Percentiles rank a stretch among this genome's conserved stretches.
These are phyloP conservation scores for Pholiota conissans DNA, from an alignment of 768 basidiomycete genomes.

Conservation along the genomic window DNA sequence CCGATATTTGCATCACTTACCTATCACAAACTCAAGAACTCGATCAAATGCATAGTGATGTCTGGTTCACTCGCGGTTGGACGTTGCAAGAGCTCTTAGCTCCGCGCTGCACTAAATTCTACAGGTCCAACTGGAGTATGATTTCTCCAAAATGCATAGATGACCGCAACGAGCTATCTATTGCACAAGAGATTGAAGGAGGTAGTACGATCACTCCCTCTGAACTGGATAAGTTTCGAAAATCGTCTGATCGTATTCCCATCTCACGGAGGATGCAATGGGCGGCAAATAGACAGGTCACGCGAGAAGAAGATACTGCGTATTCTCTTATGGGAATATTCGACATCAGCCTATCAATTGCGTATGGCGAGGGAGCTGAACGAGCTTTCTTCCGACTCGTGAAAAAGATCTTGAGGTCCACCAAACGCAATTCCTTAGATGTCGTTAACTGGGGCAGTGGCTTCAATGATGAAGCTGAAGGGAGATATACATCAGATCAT, in stretches of 20 bases:
- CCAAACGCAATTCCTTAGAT: not conserved
- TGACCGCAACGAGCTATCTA: not conserved
- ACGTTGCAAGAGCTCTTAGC: slow-evolving; percentile 7
- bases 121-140: not conserved
- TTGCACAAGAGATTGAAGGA: not conserved
- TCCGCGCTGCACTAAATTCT: slow-evolving; percentile 2
- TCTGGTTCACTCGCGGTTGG: slow-evolving; percentile 7
- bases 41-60: not conserved
- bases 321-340: slow-evolving; percentile 5
- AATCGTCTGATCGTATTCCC: not conserved
- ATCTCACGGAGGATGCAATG: slow-evolving; percentile 4
- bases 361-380: slow-evolving; percentile 1
- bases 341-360: slow-evolving; percentile 1
- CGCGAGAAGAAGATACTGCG: slow-evolving; percentile 2
- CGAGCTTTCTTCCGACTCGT: slow-evolving; percentile 4
- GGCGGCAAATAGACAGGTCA: slow-evolving; percentile 1
- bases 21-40: not conserved
- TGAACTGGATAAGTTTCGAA: not conserved
- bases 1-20: slow-evolving; percentile 4
- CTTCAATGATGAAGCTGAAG: not conserved
- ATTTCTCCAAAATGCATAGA: not conserved
- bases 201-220: slow-evolving; percentile 1
- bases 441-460: slow-evolving; percentile 1
- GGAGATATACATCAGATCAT: not conserved
- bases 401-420: not conserved